Evolutionary conservation across 768 basidiomycete genomes (phyloP).

Genomic region (Gymnopilus dilepis): DNA sequence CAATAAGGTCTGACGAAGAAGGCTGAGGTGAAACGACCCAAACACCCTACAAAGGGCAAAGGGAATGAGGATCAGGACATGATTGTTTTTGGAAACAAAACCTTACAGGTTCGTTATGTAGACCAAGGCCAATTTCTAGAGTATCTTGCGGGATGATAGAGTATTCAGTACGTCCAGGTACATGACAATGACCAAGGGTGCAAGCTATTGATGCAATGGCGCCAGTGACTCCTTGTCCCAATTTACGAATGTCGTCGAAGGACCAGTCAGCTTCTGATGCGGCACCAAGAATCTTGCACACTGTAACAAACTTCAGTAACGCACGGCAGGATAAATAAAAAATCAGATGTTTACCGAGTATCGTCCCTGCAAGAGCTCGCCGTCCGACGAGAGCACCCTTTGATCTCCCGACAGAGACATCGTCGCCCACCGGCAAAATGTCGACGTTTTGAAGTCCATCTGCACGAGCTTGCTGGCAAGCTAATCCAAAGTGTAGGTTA

Average conservation of each 20-base stretch:
- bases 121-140: slow-evolving; percentile 1
- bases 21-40: slow-evolving; percentile 8
- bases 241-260: neutral
- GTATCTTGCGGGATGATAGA: slow-evolving; percentile 1
- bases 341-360: neutral
- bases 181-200: slow-evolving; percentile 7
- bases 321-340: neutral
- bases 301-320: neutral
- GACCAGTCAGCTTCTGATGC: slow-evolving; percentile 7
- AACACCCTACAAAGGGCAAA: neutral
- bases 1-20: slow-evolving; percentile 6
- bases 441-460: slow-evolving; percentile 5
- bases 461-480: slow-evolving; percentile 9
- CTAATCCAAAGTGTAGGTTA: slow-evolving; percentile 7
- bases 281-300: slow-evolving; percentile 9
- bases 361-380: slow-evolving; percentile 4
- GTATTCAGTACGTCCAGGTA: slow-evolving; percentile 7
- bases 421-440: slow-evolving; percentile 6
- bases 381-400: slow-evolving; percentile 6
- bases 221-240: slow-evolving; percentile 1
- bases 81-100: too few relatives aligned
- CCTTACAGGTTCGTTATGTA: slow-evolving; percentile 11
- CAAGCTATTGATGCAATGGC: slow-evolving; percentile 8
- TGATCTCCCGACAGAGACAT: slow-evolving; percentile 6
- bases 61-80: neutral